Base-by-base conservation (phyloP, 2,329 filamentous ascomycete species). In the Myotisia sp. region DNA sequence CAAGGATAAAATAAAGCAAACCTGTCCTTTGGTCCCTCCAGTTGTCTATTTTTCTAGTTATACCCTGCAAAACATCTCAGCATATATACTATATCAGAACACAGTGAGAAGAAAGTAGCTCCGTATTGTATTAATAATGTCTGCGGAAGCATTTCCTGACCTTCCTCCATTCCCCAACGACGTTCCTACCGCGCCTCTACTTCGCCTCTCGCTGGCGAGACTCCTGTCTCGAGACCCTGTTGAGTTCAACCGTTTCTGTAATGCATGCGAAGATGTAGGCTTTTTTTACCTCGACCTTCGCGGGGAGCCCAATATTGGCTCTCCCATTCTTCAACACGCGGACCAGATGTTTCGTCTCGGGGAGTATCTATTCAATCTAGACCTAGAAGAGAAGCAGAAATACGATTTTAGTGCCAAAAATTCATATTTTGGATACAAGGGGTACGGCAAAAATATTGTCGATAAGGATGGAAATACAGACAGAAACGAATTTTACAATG, bases 221-320 rank as follows among this genome's bases (percentile, higher is more conserved):
- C 51, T 66, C 21, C 42, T 59, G 16, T 44, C 45, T 2, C 45
- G 51, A 24, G 54, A 65, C 26, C 8, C 33, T 3, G 34, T 36
- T 3, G 62, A 64, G 45, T 43, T 48, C 4, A 33, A 48, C 6
- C 49, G 51, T 14, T 51, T 66, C 14, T 56, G 52, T 19, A 37
- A 49, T 21, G 56, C 57, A n/a, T 59, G 54, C n/a, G 51, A 55
- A 26, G 59, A 69, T 3, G 52, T 71, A 1, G 68, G 69, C 1
- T 72, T 73, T 52, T 72, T 71, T 53, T 72, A 72, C 42, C 55
- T 73, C 5, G 64, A 71, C 42, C 49, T 71, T 2, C 50, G 55
- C 14, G 47, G 47, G 30, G n/a, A n/a, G n/a, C 47, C 47, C 1
- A 42, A 49, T 2, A 40, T 54, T 12, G 65, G 64, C 4, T 44